Evolutionary conservation across 768 basidiomycete genomes (phyloP).

Genomic region (Phaffia australis): DNA sequence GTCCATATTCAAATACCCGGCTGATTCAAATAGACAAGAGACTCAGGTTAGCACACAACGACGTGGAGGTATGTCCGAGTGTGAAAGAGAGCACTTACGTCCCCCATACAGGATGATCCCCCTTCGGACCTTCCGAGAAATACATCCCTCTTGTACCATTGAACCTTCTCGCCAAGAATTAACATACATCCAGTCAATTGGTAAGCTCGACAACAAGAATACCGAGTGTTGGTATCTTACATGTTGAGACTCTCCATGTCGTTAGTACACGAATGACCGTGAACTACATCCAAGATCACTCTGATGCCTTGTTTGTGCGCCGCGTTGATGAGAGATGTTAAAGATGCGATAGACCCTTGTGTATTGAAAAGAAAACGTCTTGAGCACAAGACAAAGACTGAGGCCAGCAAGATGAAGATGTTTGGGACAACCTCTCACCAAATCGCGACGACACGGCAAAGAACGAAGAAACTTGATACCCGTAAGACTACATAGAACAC

Average conservation of each 20-base stretch:
- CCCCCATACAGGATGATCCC: constrained; percentile 22
- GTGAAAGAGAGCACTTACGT: constrained; percentile 13
- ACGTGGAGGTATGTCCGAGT: not conserved
- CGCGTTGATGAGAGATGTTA: constrained; percentile 22
- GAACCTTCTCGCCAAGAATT: constrained; percentile 8
- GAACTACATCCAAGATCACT: constrained; percentile 24
- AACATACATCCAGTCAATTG: not conserved
- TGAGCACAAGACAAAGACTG: too few relatives aligned
- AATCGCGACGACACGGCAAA: constrained; percentile 25
- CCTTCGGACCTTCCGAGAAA: constrained; percentile 9
- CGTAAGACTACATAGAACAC: constrained; percentile 10
- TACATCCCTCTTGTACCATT: constrained; percentile 20
- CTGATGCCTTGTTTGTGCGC: constrained; percentile 21
- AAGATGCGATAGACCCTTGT: constrained; percentile 8
- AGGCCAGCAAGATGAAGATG: too few relatives aligned
- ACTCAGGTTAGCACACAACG: not conserved
- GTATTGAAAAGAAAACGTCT: not conserved
- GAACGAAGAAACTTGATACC: constrained; percentile 25
- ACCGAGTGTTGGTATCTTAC: not conserved
- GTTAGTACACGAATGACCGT: constrained; percentile 23
- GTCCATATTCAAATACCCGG: constrained; percentile 23
- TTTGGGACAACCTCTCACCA: not conserved
- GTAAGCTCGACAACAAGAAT: not conserved
- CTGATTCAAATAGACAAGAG: not conserved
- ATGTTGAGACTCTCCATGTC: constrained; percentile 16